A percentile compares a stretch with the other conserved stretches of the same genome.
Conservation (phyloP, 1,284 basidiomycete genomes). For the Heterobasidion irregulare region DNA sequence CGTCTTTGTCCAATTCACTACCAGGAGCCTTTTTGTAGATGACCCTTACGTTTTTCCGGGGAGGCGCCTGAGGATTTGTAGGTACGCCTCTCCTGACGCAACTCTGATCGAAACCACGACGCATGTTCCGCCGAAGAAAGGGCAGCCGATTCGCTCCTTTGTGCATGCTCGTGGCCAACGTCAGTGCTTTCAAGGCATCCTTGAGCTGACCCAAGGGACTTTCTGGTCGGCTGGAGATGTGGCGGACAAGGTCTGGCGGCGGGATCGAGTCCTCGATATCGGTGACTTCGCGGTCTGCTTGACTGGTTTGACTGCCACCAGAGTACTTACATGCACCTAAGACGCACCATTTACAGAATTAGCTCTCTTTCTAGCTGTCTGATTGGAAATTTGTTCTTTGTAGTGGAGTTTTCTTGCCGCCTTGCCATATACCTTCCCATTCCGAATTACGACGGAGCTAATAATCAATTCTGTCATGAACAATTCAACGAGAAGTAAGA, state of each 20-base stretch:
- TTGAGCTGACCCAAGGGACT: slow-evolving; percentile 22
- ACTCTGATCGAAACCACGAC: slow-evolving; percentile 31
- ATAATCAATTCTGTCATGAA: neutral
- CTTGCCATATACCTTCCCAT: neutral
- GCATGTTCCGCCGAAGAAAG: slow-evolving; percentile 44
- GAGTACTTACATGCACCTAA: neutral
- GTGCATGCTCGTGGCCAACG: slow-evolving; percentile 16
- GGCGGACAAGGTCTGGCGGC: too few species aligned
- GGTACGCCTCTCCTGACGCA: slow-evolving; percentile 22
- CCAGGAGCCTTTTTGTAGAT: slow-evolving; percentile 15
- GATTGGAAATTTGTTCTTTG: too few species aligned
- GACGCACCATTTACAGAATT: neutral
- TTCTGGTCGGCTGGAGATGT: neutral
- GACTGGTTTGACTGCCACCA: neutral
- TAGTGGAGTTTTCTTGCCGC: neutral
- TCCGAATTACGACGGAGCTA: neutral
- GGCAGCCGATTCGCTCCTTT: slow-evolving; percentile 27
- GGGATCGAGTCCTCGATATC: neutral
- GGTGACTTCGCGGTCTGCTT: neutral
- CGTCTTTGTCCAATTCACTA: neutral
- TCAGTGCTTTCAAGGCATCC: slow-evolving; percentile 22
- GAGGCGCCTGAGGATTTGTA: slow-evolving; percentile 8
- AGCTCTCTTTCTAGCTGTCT: neutral
- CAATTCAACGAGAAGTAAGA: neutral
- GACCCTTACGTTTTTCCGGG: slow-evolving; percentile 18